phyloP scores from a whole-genome alignment of 305 asterid species.

The Rubia tinctorum region DNA sequence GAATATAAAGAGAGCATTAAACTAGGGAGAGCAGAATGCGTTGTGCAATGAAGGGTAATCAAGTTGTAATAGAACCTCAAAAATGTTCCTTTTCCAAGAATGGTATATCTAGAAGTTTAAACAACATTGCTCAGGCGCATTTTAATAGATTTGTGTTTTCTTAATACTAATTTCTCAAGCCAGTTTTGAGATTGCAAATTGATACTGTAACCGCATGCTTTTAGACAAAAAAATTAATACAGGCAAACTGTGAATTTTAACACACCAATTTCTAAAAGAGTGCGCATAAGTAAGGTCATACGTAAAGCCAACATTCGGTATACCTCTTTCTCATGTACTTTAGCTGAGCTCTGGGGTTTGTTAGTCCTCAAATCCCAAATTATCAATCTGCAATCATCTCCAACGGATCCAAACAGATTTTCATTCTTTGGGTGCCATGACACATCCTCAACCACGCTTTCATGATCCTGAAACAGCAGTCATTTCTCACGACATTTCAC shows the following conservation, averaged over 20 bases:
- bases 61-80: not conserved
- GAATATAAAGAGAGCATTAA: not conserved
- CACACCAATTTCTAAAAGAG: not conserved
- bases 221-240: not conserved
- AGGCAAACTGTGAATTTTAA: not conserved
- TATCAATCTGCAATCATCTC: conserved; percentile 88
- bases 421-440: conserved; percentile 85
- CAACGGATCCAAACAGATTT: conserved; percentile 83
- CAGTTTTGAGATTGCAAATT: not conserved
- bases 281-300: not conserved
- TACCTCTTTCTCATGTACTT: conserved; percentile 85
- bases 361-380: conserved; percentile 92
- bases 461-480: conserved; percentile 57
- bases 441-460: conserved; percentile 79
- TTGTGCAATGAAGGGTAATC: not conserved
- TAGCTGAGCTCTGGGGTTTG: conserved; percentile 64
- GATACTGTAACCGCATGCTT: not conserved
- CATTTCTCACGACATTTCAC: not conserved
- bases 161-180: not conserved
- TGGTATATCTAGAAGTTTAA: not conserved
- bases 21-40: not conserved
- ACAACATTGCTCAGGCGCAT: not conserved
- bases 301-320: conserved; percentile 3
- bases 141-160: not conserved
- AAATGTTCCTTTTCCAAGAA: not conserved